Conservation (phyloP, 2,329 filamentous ascomycete species). For the Coniochaeta sp. region DNA sequence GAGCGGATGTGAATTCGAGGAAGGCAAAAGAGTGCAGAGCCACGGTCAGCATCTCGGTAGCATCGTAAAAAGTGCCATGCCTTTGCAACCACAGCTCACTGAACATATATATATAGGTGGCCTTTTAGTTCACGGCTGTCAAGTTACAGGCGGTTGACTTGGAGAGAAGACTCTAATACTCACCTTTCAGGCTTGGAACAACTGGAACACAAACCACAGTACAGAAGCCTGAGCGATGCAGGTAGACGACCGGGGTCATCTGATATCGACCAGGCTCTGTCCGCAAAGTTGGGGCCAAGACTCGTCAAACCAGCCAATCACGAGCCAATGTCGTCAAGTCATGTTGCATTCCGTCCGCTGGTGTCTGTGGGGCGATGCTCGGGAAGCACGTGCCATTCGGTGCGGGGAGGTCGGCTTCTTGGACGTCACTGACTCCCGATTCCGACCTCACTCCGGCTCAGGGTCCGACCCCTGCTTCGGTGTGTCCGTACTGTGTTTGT, state of each 20-base stretch:
- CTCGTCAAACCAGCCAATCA: not conserved
- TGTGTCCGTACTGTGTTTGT: no score
- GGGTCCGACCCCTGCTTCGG: not conserved
- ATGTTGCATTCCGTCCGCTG: not conserved
- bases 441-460: not conserved
- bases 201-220: no score
- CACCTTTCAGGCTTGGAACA: no score
- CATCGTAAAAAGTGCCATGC: no score
- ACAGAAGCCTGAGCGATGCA: not conserved
- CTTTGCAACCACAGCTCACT: no score
- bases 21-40: not conserved
- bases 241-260: not conserved
- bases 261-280: not conserved
- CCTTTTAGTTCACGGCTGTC: no score
- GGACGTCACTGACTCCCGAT: not conserved
- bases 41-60: no score
- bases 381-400: not conserved
- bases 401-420: not conserved
- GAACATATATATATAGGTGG: no score
- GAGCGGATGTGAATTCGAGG: not conserved
- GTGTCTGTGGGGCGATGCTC: not conserved
- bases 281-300: not conserved
- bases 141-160: no score
- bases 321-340: not conserved
- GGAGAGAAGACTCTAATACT: no score